Conservation (phyloP, 345 rosid species). For the Carallia pectinifolia region DNA sequence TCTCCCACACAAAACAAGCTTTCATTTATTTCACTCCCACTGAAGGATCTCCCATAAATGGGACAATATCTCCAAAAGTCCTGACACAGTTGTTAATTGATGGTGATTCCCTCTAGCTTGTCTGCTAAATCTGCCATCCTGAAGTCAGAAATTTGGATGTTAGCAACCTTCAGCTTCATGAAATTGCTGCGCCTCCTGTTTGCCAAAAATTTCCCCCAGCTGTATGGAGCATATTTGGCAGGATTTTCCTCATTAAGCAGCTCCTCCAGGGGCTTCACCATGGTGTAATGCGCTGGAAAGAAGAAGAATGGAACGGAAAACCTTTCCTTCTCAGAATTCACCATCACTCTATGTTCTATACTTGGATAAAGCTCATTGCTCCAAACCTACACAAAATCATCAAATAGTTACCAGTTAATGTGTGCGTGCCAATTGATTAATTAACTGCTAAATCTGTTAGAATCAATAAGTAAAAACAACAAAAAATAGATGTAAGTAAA, state of each 20-base stretch:
- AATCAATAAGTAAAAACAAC: too few species aligned
- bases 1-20: background rate
- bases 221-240: constrained; percentile 36
- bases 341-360: constrained; percentile 48
- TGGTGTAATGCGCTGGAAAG: constrained; percentile 35
- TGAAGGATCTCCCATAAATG: background rate
- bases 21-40: too few species aligned
- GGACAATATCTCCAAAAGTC: background rate
- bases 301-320: constrained; percentile 49
- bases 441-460: too few species aligned
- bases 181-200: constrained; percentile 39
- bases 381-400: constrained; percentile 34
- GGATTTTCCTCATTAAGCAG: constrained; percentile 28
- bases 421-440: too few species aligned
- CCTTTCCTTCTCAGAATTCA: constrained; percentile 47
- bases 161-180: constrained; percentile 42
- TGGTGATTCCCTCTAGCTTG: background rate
- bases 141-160: constrained; percentile 45
- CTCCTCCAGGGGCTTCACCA: constrained; percentile 42
- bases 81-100: too few species aligned
- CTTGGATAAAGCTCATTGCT: constrained; percentile 50
- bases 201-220: constrained; percentile 41
- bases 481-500: too few species aligned
- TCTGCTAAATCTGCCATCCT: constrained; percentile 9
- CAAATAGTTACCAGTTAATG: background rate